These are phyloP conservation scores for Ophiocordyceps camponoti-rufipedis DNA, from an alignment of 2,329 filamentous ascomycete species.

Conservation along the genomic window DNA sequence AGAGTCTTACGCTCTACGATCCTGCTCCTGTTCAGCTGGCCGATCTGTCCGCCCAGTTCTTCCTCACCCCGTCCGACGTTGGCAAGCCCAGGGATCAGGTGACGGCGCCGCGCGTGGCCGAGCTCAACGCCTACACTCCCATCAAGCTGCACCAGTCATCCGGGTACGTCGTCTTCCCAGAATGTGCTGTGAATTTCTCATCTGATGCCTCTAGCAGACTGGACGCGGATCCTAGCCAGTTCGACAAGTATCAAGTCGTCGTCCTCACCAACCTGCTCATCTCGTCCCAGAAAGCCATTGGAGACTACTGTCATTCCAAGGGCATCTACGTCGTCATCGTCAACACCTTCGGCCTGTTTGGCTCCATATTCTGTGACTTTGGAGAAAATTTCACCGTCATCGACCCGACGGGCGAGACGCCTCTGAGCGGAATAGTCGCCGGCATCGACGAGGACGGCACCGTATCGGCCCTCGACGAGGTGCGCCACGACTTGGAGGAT, in stretches of 20 bases:
- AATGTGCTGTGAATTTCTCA: background rate
- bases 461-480: conserved; percentile 87
- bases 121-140: conserved; percentile 92
- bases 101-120: conserved; percentile 75
- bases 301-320: conserved; percentile 87
- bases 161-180: conserved; percentile 18
- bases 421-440: conserved; percentile 73
- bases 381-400: conserved; percentile 83
- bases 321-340: conserved; percentile 78
- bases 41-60: conserved; percentile 95
- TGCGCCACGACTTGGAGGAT: conserved; percentile 85
- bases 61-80: conserved; percentile 72
- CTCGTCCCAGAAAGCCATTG: conserved; percentile 63
- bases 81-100: conserved; percentile 80
- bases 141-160: conserved; percentile 54
- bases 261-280: conserved; percentile 76
- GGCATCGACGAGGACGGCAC: conserved; percentile 77
- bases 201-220: conserved; percentile 30
- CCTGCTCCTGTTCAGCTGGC: conserved; percentile 67
- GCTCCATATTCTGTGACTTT: conserved; percentile 93
- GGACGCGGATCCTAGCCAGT: conserved; percentile 56
- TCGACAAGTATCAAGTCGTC: conserved; percentile 83
- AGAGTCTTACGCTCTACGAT: conserved; percentile 87
- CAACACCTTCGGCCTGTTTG: conserved; percentile 87
- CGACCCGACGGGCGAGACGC: conserved; percentile 80